phyloP scores from a whole-genome alignment of 2,329 filamentous ascomycete genomes.

The Elsinoe fawcettii region DNA sequence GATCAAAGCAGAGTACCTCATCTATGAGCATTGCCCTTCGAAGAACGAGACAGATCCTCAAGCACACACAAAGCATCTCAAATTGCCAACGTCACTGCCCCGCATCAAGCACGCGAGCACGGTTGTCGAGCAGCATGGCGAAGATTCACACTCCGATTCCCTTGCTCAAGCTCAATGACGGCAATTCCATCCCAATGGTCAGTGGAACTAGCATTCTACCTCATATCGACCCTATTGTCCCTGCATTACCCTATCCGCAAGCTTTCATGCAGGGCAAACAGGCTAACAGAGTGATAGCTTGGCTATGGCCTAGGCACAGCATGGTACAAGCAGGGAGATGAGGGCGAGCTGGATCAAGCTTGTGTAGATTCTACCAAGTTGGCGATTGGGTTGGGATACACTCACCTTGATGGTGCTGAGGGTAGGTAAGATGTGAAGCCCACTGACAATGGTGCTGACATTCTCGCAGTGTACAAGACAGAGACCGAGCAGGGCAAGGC shows the following conservation, averaged over 20 bases:
- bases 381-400: slow-evolving; percentile 62
- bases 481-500: slow-evolving; percentile 43
- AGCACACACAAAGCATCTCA: neutral
- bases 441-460: neutral
- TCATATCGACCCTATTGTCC: neutral
- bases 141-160: slow-evolving; percentile 45
- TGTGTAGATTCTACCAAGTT: slow-evolving; percentile 50
- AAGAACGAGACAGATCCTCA: neutral
- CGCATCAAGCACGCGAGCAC: neutral
- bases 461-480: slow-evolving; percentile 40
- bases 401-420: slow-evolving; percentile 69
- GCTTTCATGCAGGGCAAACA: neutral
- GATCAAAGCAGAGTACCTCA: neutral
- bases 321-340: slow-evolving; percentile 48
- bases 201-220: slow-evolving; percentile 19
- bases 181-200: slow-evolving; percentile 63
- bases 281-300: slow-evolving; percentile 40
- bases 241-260: neutral
- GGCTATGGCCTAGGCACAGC: slow-evolving; percentile 68
- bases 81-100: neutral
- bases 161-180: slow-evolving; percentile 63
- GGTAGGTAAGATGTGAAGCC: slow-evolving; percentile 33
- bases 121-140: slow-evolving; percentile 29
- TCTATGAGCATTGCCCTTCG: slow-evolving; percentile 1
- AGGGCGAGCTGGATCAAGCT: slow-evolving; percentile 48